Base-by-base conservation (phyloP, 2,329 filamentous ascomycete species). In the Curvularia sp. region DNA sequence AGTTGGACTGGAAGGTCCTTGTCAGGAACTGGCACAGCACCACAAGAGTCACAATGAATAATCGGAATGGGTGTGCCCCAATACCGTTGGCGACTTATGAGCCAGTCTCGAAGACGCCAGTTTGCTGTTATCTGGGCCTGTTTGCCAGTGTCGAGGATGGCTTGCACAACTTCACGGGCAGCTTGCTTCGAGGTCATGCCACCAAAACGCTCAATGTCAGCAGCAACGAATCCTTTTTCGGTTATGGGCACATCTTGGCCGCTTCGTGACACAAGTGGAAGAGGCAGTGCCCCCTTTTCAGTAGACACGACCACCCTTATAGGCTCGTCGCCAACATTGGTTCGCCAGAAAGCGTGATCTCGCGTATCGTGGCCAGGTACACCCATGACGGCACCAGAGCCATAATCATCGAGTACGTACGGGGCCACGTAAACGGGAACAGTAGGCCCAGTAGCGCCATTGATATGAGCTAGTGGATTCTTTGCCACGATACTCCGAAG, bases 41-140 rank as follows among this genome's bases (percentile, higher is more conserved):
- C 93, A 74, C 93, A 97, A 6, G 83, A 83, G 18, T 79, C 75
- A 72, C 93, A 96, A 77, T 97, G 92, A 35, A 96, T 83, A 53
- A 97, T 93, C 18, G 93, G 93, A 53, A 97, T 96, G 0, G 93
- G 93, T 0, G 92, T 86, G 13, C 93, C 93, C 93, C 93, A 97
- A 74, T 96, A 96, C 63, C 93, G 84, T 76, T 97, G 93, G n/a
- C 93, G 87, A 74, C 92, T 96, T 68, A 97, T 89, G 55, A 97
- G 81, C 93, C 93, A 97, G 77, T 97, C 93, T 59, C 92, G 84
- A 26, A 97, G 82, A 51, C 90, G 87, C 91, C 92, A 96, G 61
- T 86, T 90, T 58, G 91, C 87, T 8, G 85, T 81, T n/a, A 80
- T 75, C 56, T 86, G 82, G 9, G 87, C 91, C n/a, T 87, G 79